Evolutionary conservation across 1,139 yeast genomes (phyloP).

Genomic region (Magnusiomyces sp.): DNA sequence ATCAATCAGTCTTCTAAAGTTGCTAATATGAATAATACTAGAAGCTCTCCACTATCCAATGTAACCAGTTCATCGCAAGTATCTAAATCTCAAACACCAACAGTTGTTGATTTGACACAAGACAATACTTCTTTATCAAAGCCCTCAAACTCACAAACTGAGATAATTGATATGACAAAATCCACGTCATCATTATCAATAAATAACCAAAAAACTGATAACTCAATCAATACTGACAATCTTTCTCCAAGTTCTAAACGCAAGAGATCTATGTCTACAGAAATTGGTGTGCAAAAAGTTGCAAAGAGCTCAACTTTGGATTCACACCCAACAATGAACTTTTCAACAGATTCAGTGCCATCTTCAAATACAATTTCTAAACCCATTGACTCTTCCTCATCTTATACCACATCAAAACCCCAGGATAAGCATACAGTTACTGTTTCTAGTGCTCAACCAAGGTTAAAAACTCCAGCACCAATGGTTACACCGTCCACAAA

Average conservation of each 20-base stretch:
- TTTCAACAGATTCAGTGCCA: not conserved
- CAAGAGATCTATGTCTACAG: not conserved
- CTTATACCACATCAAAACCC: no score
- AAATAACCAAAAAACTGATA: not conserved
- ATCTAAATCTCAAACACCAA: not conserved
- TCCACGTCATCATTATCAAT: not conserved
- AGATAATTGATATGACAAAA: not conserved
- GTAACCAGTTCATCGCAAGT: not conserved
- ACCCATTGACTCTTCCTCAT: not conserved
- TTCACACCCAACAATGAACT: not conserved
- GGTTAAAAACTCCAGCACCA: no score
- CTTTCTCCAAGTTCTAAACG: no score
- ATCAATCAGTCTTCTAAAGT: not conserved
- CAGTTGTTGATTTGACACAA: not conserved
- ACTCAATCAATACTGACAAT: not conserved
- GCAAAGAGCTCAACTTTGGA: no score
- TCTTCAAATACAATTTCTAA: not conserved
- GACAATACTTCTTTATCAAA: not conserved
- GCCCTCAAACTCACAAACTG: not conserved
- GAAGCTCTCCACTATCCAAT: not conserved
- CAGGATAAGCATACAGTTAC: no score
- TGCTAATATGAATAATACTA: not conserved
- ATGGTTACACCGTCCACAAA: no score
- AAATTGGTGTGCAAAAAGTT: not conserved
- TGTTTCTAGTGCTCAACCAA: no score